Evolutionary conservation across 164 flowering plant genomes (phyloP), one percentile per base, ranked within the genome.

Genomic region (Saururus chinensis): DNA sequence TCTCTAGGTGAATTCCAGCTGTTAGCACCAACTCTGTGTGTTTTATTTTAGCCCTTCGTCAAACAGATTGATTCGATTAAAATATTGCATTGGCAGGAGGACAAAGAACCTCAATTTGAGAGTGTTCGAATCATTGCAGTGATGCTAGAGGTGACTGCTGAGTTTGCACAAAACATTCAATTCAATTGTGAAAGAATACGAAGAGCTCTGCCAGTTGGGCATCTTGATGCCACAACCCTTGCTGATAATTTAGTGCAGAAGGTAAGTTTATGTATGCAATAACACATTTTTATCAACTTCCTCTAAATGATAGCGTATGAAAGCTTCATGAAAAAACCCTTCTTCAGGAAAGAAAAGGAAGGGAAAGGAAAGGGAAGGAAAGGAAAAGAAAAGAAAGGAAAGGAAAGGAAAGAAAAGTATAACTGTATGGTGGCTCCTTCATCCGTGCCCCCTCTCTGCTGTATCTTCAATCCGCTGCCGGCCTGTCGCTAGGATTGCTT

Each of bases 211-310:
- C 98, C 96, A 19, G 98, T 96, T 57, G 99, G 99, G 59, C 83
- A 87, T 79, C 98, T 95, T 73, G 99, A 95, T 81, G 99, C 99
- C 64, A 95, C 99, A 40, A 91, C 99, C 55, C 87, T 95, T 60
- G 98, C 99, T 12, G 99, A 95, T 76, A 91, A 95, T 77, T 86
- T 95, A 26, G 99, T 95, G 60, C 82, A 86, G 57, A 91, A 95
- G 98, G 99, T 67, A 73, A 78, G 59, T 45, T 8, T 12, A 7
- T 17, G 14, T 7, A 12, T 45, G 49, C 11, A 13, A 45, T 45
- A 45, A 2, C 17, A 17, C 14, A 12, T 45, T 12, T 12, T 45
- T 45, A 45, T 45, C 49, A 12, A 12, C 14, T 45, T 9, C 49
- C 17, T 45, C 49, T 12, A 8, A 45, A 30, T 30, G 37, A 2